These are phyloP conservation scores for Raffaelea albimanens DNA, from an alignment of 2,329 filamentous ascomycete genomes.

Conservation along the genomic window DNA sequence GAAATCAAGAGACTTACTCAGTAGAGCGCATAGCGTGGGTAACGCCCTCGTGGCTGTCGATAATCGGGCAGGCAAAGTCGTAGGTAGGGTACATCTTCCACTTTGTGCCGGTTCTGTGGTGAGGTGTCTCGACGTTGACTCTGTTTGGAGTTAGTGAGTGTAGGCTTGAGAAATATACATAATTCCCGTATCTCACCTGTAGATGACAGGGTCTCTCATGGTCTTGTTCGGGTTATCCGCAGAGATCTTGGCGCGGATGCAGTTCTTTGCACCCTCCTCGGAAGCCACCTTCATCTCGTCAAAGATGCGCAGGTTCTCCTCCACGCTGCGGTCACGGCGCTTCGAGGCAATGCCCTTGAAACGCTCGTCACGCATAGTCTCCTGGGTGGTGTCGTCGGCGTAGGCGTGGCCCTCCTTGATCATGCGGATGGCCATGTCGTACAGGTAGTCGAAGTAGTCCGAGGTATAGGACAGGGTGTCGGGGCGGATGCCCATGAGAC, in stretches of 20 bases:
- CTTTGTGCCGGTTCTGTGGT: slow-evolving; percentile 68
- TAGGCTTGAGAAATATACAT: no score
- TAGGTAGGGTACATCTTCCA: slow-evolving; percentile 88
- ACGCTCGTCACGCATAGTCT: slow-evolving; percentile 77
- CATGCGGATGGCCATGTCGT: slow-evolving; percentile 73
- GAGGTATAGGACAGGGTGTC: slow-evolving; percentile 84
- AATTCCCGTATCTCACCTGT: slow-evolving; percentile 63
- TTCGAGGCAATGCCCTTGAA: slow-evolving; percentile 76
- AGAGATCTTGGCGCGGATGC: slow-evolving; percentile 90
- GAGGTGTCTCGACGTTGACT: slow-evolving; percentile 51
- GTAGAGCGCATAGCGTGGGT: slow-evolving; percentile 77
- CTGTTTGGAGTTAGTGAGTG: not conserved
- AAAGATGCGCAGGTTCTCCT: slow-evolving; percentile 79
- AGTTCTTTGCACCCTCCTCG: slow-evolving; percentile 72
- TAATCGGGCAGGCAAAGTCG: slow-evolving; percentile 75
- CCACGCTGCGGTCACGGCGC: slow-evolving; percentile 66
- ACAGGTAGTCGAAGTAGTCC: slow-evolving; percentile 90
- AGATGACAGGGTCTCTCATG: slow-evolving; percentile 93
- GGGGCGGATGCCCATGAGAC: slow-evolving; percentile 83
- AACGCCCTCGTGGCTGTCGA: slow-evolving; percentile 72
- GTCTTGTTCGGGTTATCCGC: slow-evolving; percentile 90
- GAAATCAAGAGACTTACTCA: no score
- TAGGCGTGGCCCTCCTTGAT: slow-evolving; percentile 86
- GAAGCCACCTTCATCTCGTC: slow-evolving; percentile 78
- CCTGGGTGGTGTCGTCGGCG: slow-evolving; percentile 86